Evolutionary conservation across 148 eudicot genomes (phyloP).

Genomic region (Hydrangea macrophylla): DNA sequence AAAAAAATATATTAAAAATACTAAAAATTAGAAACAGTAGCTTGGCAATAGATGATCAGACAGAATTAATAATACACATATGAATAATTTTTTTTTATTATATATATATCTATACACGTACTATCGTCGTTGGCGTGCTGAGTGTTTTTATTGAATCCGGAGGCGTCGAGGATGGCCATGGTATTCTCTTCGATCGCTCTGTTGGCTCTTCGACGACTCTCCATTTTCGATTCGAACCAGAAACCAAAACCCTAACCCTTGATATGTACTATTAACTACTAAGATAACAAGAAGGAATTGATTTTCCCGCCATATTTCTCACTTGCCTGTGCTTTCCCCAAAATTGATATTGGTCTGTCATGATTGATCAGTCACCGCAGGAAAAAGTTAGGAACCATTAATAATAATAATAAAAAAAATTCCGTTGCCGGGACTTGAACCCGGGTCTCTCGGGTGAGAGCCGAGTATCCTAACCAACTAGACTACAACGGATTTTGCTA

Average conservation of each 20-base stretch:
- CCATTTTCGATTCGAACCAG: constrained; percentile 19
- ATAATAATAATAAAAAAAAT: too few relatives aligned
- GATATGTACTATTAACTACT: background rate
- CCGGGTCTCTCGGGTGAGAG: too few relatives aligned
- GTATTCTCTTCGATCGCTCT: constrained; percentile 71
- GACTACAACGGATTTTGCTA: too few relatives aligned
- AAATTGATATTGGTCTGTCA: too few relatives aligned
- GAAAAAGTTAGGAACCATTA: too few relatives aligned
- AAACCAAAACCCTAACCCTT: constrained; percentile 9
- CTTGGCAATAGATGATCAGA: background rate
- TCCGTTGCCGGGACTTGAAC: too few relatives aligned
- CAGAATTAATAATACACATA: too few relatives aligned
- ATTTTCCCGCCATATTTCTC: too few relatives aligned
- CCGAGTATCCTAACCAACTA: too few relatives aligned
- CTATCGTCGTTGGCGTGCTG: constrained; percentile 50
- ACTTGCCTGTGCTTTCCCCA: too few relatives aligned
- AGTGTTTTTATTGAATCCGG: constrained; percentile 40
- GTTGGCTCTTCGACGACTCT: constrained; percentile 23
- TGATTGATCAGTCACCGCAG: too few relatives aligned
- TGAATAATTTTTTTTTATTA: background rate
- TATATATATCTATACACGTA: constrained; percentile 1
- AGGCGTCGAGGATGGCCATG: constrained; percentile 64
- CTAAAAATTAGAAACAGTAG: constrained; percentile 4
- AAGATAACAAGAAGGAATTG: too few relatives aligned
- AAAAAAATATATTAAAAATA: background rate